phyloP scores from a whole-genome alignment of 768 basidiomycete genomes.

The Clitopilus hobsonii region DNA sequence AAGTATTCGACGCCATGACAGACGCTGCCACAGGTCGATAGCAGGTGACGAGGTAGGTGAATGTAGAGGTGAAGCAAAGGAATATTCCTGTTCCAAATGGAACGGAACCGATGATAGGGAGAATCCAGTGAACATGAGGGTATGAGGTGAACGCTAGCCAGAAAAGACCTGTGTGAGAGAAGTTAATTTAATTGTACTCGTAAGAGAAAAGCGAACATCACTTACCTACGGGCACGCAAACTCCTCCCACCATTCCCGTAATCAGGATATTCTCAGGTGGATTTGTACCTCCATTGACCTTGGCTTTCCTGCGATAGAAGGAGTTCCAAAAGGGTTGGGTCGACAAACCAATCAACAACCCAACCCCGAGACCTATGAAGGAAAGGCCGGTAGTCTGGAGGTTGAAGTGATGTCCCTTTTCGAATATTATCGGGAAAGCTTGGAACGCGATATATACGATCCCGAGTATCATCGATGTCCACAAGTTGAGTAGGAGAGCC shows the following conservation, averaged over 20 bases:
- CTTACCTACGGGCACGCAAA: constrained; percentile 58
- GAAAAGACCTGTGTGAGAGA: constrained; percentile 45
- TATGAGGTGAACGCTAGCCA: constrained; percentile 58
- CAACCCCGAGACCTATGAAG: constrained; percentile 59
- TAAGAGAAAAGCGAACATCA: constrained; percentile 38
- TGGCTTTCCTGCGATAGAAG: constrained; percentile 32
- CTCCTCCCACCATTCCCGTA: constrained; percentile 64
- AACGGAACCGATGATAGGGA: constrained; percentile 57
- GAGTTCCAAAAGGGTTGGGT: constrained; percentile 54
- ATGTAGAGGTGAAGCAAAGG: constrained; percentile 66
- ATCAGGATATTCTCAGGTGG: constrained; percentile 65
- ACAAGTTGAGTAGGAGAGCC: constrained; percentile 66
- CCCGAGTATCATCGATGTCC: constrained; percentile 56
- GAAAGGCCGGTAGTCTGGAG: constrained; percentile 48
- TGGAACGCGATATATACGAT: constrained; percentile 64
- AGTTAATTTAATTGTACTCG: constrained; percentile 40
- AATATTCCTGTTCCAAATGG: constrained; percentile 65
- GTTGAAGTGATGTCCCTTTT: constrained; percentile 41
- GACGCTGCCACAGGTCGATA: constrained; percentile 65
- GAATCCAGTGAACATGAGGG: constrained; percentile 54
- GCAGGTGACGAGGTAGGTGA: constrained; percentile 67
- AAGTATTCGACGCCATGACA: constrained; percentile 64
- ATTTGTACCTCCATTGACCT: constrained; percentile 37
- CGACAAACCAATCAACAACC: constrained; percentile 44
- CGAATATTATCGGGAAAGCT: constrained; percentile 53